A percentile compares a stretch with the other conserved stretches of the same genome.
Conservation (phyloP, 371 early-diverging fungal genomes). For the Syncephalis fuscata region DNA sequence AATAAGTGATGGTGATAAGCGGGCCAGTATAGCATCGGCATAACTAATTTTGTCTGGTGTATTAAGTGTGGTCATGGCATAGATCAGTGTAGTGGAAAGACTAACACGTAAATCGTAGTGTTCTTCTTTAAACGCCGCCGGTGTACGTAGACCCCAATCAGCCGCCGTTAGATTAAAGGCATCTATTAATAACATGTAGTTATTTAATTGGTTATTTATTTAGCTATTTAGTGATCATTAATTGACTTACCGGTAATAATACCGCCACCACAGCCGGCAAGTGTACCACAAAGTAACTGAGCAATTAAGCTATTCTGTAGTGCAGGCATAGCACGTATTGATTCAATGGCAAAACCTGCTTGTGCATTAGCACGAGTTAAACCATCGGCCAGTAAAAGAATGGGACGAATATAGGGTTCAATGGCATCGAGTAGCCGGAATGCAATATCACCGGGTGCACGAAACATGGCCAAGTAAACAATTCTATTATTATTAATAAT, state of each 20-base stretch:
- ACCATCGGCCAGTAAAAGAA: constrained; percentile 21
- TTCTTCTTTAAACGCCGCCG: background rate
- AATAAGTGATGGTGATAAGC: no score
- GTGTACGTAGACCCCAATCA: background rate
- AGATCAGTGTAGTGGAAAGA: no score
- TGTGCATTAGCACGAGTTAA: constrained; percentile 19
- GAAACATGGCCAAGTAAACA: background rate
- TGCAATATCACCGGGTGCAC: background rate
- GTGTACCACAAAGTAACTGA: constrained; percentile 22
- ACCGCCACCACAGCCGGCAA: constrained; percentile 27
- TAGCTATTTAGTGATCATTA: no score
- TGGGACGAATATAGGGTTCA: constrained; percentile 14
- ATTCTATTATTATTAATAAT: constrained; percentile 7
- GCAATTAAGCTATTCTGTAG: constrained; percentile 13
- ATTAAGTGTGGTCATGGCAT: no score
- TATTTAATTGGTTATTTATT: no score
- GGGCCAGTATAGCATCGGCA: no score
- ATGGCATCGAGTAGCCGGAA: background rate
- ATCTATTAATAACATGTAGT: background rate
- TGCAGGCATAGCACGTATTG: constrained; percentile 4
- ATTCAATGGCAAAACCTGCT: constrained; percentile 18
- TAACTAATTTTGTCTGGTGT: no score
- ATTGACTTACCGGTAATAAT: constrained; percentile 15
- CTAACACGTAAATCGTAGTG: no score
- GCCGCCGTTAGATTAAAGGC: background rate